Evolutionary conservation across 2,329 filamentous ascomycete species (phyloP).

Genomic region (Aspergillus ochraceoroseus): DNA sequence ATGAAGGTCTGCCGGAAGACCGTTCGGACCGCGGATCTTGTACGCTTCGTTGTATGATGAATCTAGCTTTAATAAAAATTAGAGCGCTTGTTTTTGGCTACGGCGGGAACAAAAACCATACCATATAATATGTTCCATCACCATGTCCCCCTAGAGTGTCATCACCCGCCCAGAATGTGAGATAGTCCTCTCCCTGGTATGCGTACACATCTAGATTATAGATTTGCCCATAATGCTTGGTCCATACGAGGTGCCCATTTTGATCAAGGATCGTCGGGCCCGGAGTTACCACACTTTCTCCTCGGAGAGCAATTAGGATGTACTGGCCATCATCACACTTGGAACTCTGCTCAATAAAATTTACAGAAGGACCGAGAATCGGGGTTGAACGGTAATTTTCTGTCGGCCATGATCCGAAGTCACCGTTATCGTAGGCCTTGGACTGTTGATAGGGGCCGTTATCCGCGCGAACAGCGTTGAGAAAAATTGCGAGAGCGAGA

Average conservation of each 20-base stretch:
- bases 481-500: slow-evolving; percentile 5
- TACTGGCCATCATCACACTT: slow-evolving; percentile 40
- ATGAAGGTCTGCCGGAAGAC: slow-evolving; percentile 39
- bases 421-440: slow-evolving; percentile 19
- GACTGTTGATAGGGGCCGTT: slow-evolving; percentile 17
- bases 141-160: slow-evolving; percentile 46
- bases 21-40: slow-evolving; percentile 38
- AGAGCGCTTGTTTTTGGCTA: neutral
- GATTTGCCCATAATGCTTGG: slow-evolving; percentile 36
- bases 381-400: slow-evolving; percentile 26
- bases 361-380: slow-evolving; percentile 25
- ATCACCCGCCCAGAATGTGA: slow-evolving; percentile 51
- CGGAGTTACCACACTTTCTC: slow-evolving; percentile 29
- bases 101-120: slow-evolving; percentile 11
- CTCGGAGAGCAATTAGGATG: slow-evolving; percentile 41
- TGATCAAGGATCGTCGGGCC: slow-evolving; percentile 46
- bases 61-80: slow-evolving; percentile 24
- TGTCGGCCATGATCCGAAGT: slow-evolving; percentile 25
- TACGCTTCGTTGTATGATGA: slow-evolving; percentile 34
- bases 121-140: slow-evolving; percentile 47
- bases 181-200: slow-evolving; percentile 43
- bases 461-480: slow-evolving; percentile 12
- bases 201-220: slow-evolving; percentile 47
- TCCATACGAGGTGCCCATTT: slow-evolving; percentile 47
- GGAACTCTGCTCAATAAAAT: slow-evolving; percentile 22